These are phyloP conservation scores for Arabidopsis arenosa DNA, from an alignment of 345 rosid species.

Conservation along the genomic window DNA sequence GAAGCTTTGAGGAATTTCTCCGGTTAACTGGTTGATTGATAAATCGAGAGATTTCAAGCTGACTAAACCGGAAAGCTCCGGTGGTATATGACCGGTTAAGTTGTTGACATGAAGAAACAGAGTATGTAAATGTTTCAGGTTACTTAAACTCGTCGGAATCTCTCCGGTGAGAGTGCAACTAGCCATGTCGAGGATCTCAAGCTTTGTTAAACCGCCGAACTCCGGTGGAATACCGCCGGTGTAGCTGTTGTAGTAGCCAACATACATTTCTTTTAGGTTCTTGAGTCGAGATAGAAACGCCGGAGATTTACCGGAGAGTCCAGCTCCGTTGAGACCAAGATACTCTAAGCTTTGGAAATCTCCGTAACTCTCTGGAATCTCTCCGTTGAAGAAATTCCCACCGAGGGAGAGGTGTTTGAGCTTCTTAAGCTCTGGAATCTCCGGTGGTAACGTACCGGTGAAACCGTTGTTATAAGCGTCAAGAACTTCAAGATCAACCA, in stretches of 20 bases:
- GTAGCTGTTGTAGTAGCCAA: slow-evolving; percentile 70
- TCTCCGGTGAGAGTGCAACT: slow-evolving; percentile 72
- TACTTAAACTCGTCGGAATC: slow-evolving; percentile 68
- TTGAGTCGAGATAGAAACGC: slow-evolving; percentile 61
- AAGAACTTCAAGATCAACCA: slow-evolving; percentile 65
- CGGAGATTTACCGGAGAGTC: slow-evolving; percentile 61
- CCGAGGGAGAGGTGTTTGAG: slow-evolving; percentile 66
- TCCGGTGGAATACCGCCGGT: slow-evolving; percentile 74
- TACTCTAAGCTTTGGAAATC: slow-evolving; percentile 70
- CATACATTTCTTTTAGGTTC: slow-evolving; percentile 57
- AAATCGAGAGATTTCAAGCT: slow-evolving; percentile 79
- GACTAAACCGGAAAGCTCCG: slow-evolving; percentile 65
- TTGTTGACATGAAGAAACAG: slow-evolving; percentile 78
- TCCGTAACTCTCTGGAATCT: slow-evolving; percentile 71
- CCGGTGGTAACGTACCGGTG: slow-evolving; percentile 60
- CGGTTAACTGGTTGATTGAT: slow-evolving; percentile 64
- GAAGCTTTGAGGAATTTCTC: slow-evolving; percentile 77
- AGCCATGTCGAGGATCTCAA: slow-evolving; percentile 71
- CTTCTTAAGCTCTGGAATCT: slow-evolving; percentile 56
- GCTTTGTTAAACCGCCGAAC: slow-evolving; percentile 64
- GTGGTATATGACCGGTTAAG: slow-evolving; percentile 73
- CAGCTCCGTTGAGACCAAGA: slow-evolving; percentile 67
- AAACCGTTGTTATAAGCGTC: slow-evolving; percentile 76
- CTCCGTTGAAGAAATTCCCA: slow-evolving; percentile 80
- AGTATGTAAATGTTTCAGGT: slow-evolving; percentile 58